Evolutionary conservation across 306 rosid genomes (phyloP).

Genomic region (Rosa persica): DNA sequence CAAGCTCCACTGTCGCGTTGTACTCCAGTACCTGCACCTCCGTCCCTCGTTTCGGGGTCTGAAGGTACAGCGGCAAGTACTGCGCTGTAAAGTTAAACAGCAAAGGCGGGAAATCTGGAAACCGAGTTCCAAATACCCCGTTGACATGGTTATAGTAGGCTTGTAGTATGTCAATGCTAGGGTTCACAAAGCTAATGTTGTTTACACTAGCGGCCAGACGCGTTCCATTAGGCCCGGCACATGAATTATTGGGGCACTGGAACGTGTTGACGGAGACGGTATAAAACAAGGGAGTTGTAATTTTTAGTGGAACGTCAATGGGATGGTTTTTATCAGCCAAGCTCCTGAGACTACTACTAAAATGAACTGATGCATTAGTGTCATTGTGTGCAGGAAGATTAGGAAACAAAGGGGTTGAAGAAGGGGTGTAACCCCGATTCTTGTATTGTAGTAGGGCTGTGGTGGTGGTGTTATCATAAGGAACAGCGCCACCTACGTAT

Average conservation of each 20-base stretch:
- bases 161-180: conserved; percentile 29
- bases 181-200: conserved; percentile 36
- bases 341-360: conserved; percentile 23
- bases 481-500: background rate
- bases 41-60: conserved; percentile 23
- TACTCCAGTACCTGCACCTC: conserved; percentile 32
- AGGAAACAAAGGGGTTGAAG: background rate
- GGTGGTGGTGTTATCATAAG: conserved; percentile 27
- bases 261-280: conserved; percentile 23
- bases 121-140: conserved; percentile 19
- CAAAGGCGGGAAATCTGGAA: conserved; percentile 27
- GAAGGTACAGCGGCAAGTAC: conserved; percentile 15
- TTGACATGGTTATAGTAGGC: conserved; percentile 25
- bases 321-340: conserved; percentile 12
- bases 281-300: conserved; percentile 9
- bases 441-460: conserved; percentile 24
- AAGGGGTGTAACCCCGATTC: background rate
- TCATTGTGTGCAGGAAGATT: conserved; percentile 24
- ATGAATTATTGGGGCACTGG: conserved; percentile 22
- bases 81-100: conserved; percentile 26
- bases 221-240: conserved; percentile 30
- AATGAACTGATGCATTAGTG: conserved; percentile 18
- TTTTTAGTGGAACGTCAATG: conserved; percentile 1
- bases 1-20: conserved; percentile 28
- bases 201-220: conserved; percentile 26